phyloP scores from a whole-genome alignment of 306 rosid species.

The Quercus glauca region DNA sequence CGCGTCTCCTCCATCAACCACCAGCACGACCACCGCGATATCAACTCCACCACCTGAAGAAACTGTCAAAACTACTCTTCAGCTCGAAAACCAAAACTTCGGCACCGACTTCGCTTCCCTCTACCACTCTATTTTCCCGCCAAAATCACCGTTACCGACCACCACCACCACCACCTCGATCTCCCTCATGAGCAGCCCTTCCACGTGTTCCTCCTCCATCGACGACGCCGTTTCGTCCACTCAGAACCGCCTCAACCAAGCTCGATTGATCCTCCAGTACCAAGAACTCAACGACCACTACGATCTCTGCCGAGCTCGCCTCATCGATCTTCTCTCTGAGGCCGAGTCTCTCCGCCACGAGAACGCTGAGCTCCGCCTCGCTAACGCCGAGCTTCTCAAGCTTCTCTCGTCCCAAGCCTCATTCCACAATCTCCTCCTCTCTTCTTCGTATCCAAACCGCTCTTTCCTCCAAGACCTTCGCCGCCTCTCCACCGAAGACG shows the following conservation, averaged over 20 bases:
- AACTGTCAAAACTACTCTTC: background rate
- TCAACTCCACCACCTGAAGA: conserved; percentile 5
- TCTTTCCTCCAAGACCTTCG: conserved; percentile 19
- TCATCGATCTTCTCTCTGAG: conserved; percentile 30
- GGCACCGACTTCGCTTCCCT: conserved; percentile 30
- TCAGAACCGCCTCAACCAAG: conserved; percentile 37
- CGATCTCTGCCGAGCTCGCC: conserved; percentile 33
- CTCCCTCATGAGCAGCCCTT: conserved; percentile 27
- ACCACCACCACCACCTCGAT: conserved; percentile 23
- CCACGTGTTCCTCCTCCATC: conserved; percentile 31
- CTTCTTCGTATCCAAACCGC: background rate
- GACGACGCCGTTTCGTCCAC: conserved; percentile 15
- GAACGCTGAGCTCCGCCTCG: conserved; percentile 39
- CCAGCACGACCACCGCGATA: background rate
- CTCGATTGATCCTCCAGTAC: conserved; percentile 38
- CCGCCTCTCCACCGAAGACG: conserved; percentile 32
- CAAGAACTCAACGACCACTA: conserved; percentile 29
- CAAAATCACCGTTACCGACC: conserved; percentile 30
- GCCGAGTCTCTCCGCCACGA: conserved; percentile 33
- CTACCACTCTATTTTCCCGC: conserved; percentile 39
- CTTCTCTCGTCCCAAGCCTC: conserved; percentile 34
- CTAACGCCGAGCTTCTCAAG: conserved; percentile 39
- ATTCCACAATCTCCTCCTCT: conserved; percentile 27
- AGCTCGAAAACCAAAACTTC: conserved; percentile 20
- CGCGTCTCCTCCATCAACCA: conserved; percentile 19